Evolutionary conservation across 179 eudicot species (phyloP).

Genomic region (Actinidia arguta): DNA sequence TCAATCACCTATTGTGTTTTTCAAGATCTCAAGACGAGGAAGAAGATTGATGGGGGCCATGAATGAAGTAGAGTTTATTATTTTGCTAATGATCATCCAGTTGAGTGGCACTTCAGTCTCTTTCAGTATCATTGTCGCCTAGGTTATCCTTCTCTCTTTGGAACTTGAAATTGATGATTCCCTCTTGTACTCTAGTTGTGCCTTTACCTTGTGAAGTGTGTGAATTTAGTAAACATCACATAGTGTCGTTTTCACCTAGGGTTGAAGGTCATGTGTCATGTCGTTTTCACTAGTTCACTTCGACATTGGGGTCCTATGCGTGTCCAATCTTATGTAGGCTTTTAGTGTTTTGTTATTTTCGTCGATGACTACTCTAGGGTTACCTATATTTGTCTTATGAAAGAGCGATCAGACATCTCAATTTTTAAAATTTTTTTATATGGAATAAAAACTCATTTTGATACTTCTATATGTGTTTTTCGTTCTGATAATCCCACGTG

Average conservation of each 20-base stretch:
- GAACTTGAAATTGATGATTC: neutral
- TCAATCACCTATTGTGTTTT: neutral
- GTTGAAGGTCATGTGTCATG: no score
- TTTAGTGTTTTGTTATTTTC: neutral
- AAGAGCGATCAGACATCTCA: neutral
- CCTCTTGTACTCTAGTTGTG: neutral
- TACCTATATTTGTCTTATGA: neutral
- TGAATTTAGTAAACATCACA: neutral
- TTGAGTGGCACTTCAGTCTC: neutral
- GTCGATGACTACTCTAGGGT: neutral
- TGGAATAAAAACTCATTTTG: no score
- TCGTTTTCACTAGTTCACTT: neutral
- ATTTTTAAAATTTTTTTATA: neutral
- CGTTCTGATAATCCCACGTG: no score
- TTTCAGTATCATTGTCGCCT: neutral
- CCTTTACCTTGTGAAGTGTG: neutral
- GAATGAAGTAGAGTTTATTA: neutral
- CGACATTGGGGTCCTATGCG: neutral
- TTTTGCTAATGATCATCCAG: neutral
- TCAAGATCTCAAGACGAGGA: neutral
- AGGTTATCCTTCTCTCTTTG: neutral
- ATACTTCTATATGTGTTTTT: no score
- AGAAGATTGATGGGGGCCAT: neutral
- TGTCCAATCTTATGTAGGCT: neutral
- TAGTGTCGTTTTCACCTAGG: neutral